Percentiles rank a stretch among this genome's conserved stretches.
Conservation (phyloP, 345 rosid genomes). For the Eucalyptus regnans region DNA sequence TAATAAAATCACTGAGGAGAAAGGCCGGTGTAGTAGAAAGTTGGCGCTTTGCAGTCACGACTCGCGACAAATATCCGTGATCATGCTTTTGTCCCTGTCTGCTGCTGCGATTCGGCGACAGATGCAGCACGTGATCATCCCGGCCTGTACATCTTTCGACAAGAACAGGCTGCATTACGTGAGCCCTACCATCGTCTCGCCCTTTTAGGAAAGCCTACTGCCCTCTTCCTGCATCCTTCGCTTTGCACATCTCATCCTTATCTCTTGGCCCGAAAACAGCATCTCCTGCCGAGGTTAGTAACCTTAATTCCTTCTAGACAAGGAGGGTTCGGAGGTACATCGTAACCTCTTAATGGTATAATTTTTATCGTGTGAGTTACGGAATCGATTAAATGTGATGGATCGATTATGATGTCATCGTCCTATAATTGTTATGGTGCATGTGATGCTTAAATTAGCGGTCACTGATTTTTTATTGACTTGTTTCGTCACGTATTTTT, state of each 20-base stretch:
- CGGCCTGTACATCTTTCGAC: not conserved
- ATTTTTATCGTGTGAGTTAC: not conserved
- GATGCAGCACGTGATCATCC: not conserved
- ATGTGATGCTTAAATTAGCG: not conserved
- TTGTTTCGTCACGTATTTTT: not conserved
- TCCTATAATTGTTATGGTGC: not conserved
- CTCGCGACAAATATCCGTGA: not conserved
- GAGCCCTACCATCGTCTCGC: not conserved
- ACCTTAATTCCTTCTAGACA: too few species aligned
- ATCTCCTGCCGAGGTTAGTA: not conserved
- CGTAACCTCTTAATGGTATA: not conserved
- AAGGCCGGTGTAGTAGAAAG: not conserved
- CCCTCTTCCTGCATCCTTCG: not conserved
- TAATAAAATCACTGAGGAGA: not conserved
- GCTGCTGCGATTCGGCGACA: not conserved
- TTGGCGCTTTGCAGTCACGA: not conserved
- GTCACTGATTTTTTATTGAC: not conserved
- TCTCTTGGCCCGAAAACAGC: not conserved
- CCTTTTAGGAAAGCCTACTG: not conserved
- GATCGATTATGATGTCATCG: fast-evolving
- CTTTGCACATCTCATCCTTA: not conserved
- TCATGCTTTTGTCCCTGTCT: not conserved
- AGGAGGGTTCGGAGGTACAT: not conserved
- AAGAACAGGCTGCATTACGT: not conserved
- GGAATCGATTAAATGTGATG: not conserved